Conservation (phyloP, 2,329 filamentous ascomycete species). For the Cytospora mali region DNA sequence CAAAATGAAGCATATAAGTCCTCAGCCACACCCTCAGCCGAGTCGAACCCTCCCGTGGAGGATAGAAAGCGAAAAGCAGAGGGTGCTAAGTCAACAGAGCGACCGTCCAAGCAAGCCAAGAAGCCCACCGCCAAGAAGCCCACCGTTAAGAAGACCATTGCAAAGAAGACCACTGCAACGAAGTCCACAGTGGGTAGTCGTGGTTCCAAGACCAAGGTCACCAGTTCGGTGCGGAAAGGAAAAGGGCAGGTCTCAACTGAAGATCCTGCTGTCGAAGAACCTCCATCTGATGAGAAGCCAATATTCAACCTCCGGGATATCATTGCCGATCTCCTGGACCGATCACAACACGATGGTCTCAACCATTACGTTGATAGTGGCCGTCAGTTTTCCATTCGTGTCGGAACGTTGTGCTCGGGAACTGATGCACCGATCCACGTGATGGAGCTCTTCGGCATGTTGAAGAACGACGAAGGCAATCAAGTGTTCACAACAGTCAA, state of each 20-base stretch:
- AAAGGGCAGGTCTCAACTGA: too few relatives aligned
- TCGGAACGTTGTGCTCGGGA: conserved; percentile 78
- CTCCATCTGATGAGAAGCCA: neutral
- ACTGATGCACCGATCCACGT: conserved; percentile 75
- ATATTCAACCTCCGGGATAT: conserved; percentile 14
- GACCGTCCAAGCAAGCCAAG: neutral
- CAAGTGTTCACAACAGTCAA: conserved; percentile 37
- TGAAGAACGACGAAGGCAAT: conserved; percentile 16
- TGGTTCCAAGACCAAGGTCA: neutral
- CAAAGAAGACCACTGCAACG: neutral
- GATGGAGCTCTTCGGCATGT: conserved; percentile 21
- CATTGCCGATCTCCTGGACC: neutral
- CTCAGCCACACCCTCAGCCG: neutral
- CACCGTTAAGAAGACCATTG: too few relatives aligned
- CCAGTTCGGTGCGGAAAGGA: too few relatives aligned
- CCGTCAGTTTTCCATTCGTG: conserved; percentile 21
- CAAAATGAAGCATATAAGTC: neutral
- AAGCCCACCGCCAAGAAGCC: neutral
- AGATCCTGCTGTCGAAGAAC: neutral
- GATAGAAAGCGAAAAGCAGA: neutral
- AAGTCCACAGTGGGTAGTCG: neutral
- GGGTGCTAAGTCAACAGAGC: neutral
- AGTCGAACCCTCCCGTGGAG: neutral
- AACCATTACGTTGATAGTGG: neutral
- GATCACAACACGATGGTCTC: conserved; percentile 4